Evolutionary conservation across 495 filamentous ascomycete genomes (phyloP).

Genomic region (Pseudoneurospora amorphoporcata): DNA sequence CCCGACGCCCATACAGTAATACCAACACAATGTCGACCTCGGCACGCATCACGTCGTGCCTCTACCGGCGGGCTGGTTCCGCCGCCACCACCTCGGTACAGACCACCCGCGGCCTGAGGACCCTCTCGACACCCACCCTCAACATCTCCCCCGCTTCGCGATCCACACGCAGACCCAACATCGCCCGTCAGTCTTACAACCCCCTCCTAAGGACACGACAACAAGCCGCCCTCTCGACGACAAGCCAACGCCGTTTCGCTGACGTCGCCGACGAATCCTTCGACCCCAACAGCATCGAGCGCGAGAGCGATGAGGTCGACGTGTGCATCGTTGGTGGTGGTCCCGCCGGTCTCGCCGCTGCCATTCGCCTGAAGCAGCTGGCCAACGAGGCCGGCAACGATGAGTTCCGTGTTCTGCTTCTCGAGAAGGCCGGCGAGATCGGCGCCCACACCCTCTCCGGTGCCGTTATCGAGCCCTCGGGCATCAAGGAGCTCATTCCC

Average conservation of each 20-base stretch:
- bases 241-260: conserved; percentile 41
- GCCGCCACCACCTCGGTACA: conserved; percentile 3
- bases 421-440: conserved; percentile 93
- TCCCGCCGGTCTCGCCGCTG: conserved; percentile 83
- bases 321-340: conserved; percentile 95
- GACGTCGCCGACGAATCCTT: conserved; percentile 47
- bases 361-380: conserved; percentile 90
- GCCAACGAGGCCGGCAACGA: conserved; percentile 94
- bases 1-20: neutral
- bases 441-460: conserved; percentile 94
- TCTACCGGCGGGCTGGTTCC: conserved; percentile 18
- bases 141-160: conserved; percentile 3
- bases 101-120: conserved; percentile 7
- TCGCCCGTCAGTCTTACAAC: neutral
- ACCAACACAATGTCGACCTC: conserved; percentile 15
- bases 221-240: conserved; percentile 14
- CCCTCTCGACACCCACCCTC: conserved; percentile 8
- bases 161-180: neutral
- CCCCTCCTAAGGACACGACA: neutral
- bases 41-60: conserved; percentile 17
- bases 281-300: conserved; percentile 62
- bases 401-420: conserved; percentile 80
- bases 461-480: conserved; percentile 85
- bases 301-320: conserved; percentile 88
- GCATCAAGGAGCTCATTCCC: conserved; percentile 82